Evolutionary conservation across 257 asterid genomes (phyloP).

Genomic region (Solanum habrochaites): DNA sequence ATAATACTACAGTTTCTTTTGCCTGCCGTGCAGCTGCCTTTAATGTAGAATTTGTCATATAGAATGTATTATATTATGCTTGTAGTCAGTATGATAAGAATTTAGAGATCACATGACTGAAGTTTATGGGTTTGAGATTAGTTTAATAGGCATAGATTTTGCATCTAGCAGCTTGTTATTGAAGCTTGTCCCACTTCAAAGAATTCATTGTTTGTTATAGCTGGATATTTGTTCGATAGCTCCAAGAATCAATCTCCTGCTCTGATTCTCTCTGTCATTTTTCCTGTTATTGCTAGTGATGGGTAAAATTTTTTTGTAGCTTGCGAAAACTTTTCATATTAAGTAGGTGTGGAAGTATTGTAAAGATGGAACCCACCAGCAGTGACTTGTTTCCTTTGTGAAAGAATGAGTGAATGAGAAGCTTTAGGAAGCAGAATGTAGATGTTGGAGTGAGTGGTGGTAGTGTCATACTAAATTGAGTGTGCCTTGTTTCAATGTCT

Average conservation of each 20-base stretch:
- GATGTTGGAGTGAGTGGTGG: slow-evolving; percentile 39
- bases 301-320: neutral
- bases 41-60: neutral
- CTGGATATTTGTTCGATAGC: neutral
- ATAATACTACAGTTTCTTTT: slow-evolving; percentile 14
- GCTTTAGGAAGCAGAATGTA: slow-evolving; percentile 23
- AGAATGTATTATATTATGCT: neutral
- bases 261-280: slow-evolving; percentile 4
- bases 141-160: neutral
- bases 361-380: slow-evolving; percentile 37
- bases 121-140: neutral
- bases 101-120: neutral
- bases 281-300: neutral
- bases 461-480: slow-evolving; percentile 18
- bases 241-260: slow-evolving; percentile 5
- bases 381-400: slow-evolving; percentile 20
- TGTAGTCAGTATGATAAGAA: neutral
- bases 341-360: slow-evolving; percentile 19
- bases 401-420: slow-evolving; percentile 26
- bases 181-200: neutral
- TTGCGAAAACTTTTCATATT: slow-evolving; percentile 10
- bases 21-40: slow-evolving; percentile 20
- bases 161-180: neutral
- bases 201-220: neutral
- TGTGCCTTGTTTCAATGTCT: slow-evolving; percentile 17